Percentiles rank a stretch among this genome's conserved stretches.
phyloP scores from a whole-genome alignment of 2,329 filamentous ascomycete species.

The Xylaria sp. region DNA sequence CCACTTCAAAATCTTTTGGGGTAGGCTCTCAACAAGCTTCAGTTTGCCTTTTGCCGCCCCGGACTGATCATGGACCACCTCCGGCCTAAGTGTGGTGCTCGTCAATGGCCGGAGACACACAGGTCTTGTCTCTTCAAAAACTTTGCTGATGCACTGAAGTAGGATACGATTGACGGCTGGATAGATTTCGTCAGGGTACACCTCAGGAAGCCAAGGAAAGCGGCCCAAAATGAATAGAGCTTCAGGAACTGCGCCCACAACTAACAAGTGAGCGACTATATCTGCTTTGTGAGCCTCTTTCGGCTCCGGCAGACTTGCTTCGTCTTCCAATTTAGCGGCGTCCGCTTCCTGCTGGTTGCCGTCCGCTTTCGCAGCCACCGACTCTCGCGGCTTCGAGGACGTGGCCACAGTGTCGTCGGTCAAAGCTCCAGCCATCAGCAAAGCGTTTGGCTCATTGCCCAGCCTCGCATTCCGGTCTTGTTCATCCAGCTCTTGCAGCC shows the following conservation, averaged over 20 bases:
- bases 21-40: slow-evolving; percentile 59
- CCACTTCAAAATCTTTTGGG: slow-evolving; percentile 78
- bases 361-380: slow-evolving; percentile 52
- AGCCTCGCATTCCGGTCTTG: slow-evolving; percentile 72
- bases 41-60: slow-evolving; percentile 71
- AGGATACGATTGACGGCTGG: slow-evolving; percentile 80
- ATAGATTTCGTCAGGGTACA: slow-evolving; percentile 78
- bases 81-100: slow-evolving; percentile 38
- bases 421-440: slow-evolving; percentile 84
- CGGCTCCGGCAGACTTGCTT: slow-evolving; percentile 66
- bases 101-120: slow-evolving; percentile 38
- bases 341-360: slow-evolving; percentile 51
- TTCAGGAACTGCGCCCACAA: slow-evolving; percentile 90
- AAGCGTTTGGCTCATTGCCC: slow-evolving; percentile 76
- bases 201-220: slow-evolving; percentile 89
- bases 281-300: slow-evolving; percentile 81
- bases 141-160: slow-evolving; percentile 77
- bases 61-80: slow-evolving; percentile 62
- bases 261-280: slow-evolving; percentile 81
- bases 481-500: slow-evolving; percentile 76
- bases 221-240: slow-evolving; percentile 88
- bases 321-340: slow-evolving; percentile 50
- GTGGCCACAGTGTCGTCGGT: slow-evolving; percentile 73
- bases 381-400: slow-evolving; percentile 55
- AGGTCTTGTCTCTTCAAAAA: slow-evolving; percentile 55